A percentile compares a stretch with the other conserved stretches of the same genome.
Conservation (phyloP, 1,284 basidiomycete genomes). For the Xerocomus minutiporus region DNA sequence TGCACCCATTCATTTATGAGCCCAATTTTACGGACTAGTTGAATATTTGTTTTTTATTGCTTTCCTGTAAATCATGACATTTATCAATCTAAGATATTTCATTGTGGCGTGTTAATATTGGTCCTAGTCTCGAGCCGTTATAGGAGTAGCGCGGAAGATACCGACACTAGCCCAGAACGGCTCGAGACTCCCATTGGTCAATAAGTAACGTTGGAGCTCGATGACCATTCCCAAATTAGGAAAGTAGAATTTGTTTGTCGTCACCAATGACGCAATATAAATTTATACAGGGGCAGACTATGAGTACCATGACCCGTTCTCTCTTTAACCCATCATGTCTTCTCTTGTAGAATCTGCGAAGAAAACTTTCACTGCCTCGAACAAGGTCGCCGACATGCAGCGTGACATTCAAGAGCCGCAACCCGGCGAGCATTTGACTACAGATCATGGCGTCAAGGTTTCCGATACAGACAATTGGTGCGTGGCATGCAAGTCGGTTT, state of each 20-base stretch:
- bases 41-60: constrained; percentile 6
- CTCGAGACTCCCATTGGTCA: too few relatives aligned
- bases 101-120: too few relatives aligned
- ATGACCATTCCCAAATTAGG: neutral
- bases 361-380: constrained; percentile 11
- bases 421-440: constrained; percentile 45
- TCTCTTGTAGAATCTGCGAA: constrained; percentile 14
- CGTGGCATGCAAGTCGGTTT: constrained; percentile 15
- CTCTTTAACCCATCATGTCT: constrained; percentile 18
- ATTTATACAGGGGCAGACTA: constrained; percentile 9
- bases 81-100: neutral
- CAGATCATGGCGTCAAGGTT: constrained; percentile 58
- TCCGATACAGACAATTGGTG: constrained; percentile 65
- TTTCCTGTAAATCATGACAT: constrained; percentile 3
- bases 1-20: constrained; percentile 6
- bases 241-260: constrained; percentile 4
- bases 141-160: too few relatives aligned
- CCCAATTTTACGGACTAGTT: constrained; percentile 16
- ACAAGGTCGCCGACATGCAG: constrained; percentile 40
- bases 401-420: constrained; percentile 39
- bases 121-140: too few relatives aligned
- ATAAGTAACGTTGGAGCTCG: too few relatives aligned
- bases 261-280: constrained; percentile 26
- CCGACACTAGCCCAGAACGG: too few relatives aligned
- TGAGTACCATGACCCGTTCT: neutral